Conservation (phyloP, 176 grass and related monocot species). For the Thinopyrum elongatum region DNA sequence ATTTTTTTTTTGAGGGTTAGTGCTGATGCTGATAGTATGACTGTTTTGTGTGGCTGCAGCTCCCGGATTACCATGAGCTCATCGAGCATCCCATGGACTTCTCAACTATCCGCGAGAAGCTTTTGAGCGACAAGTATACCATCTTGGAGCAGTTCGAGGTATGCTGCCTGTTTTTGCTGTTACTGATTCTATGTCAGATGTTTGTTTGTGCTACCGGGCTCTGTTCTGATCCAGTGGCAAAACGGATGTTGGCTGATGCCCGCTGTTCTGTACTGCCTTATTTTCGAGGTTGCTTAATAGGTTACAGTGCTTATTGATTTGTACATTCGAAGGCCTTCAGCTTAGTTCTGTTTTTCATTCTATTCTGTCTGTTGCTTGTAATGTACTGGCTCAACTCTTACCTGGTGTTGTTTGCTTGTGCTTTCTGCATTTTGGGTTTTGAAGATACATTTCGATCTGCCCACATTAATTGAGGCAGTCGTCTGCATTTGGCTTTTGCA, state of each 20-base stretch:
- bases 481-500: not conserved
- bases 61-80: slow-evolving; percentile 70
- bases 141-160: slow-evolving; percentile 72
- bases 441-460: not conserved
- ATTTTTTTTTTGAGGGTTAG: no score
- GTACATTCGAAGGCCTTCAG: not conserved
- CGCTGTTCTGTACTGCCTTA: not conserved
- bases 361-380: not conserved
- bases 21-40: not conserved
- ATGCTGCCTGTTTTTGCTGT: slow-evolving; percentile 14
- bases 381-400: not conserved
- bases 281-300: not conserved
- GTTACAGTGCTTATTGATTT: not conserved
- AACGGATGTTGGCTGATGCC: not conserved
- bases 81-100: slow-evolving; percentile 73
- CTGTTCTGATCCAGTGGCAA: slow-evolving; percentile 11
- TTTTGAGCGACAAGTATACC: slow-evolving; percentile 49
- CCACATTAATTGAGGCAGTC: not conserved
- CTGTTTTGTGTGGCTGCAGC: slow-evolving; percentile 44
- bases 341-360: not conserved
- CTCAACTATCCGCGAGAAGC: slow-evolving; percentile 64
- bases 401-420: slow-evolving; percentile 18
- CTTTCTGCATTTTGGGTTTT: slow-evolving; percentile 7
- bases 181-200: not conserved
- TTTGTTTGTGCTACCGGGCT: not conserved